phyloP scores from a whole-genome alignment of 257 asterid genomes.

The Salvia rosmarinus region DNA sequence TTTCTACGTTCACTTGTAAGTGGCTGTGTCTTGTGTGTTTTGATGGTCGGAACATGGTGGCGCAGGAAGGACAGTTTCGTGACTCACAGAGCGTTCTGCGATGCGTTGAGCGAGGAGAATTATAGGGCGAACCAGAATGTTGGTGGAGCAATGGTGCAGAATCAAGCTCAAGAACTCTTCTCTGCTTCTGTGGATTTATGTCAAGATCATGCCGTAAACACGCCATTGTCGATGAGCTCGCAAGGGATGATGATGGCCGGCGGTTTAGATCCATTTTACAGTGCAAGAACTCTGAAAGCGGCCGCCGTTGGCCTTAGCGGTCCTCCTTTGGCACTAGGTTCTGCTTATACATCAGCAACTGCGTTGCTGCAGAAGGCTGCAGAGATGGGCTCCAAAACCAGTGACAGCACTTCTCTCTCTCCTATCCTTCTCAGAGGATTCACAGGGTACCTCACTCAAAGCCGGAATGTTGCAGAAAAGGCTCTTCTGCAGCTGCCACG shows the following conservation, averaged over 20 bases:
- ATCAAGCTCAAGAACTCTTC: background rate
- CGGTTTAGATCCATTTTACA: slow-evolving; percentile 29
- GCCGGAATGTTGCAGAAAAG: background rate
- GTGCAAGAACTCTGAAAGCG: slow-evolving; percentile 10
- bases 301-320: slow-evolving; percentile 9
- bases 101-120: slow-evolving; percentile 61
- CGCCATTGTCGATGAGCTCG: slow-evolving; percentile 5
- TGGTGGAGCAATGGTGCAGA: background rate
- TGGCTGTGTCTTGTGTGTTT: background rate
- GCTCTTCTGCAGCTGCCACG: slow-evolving; percentile 7
- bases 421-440: slow-evolving; percentile 35
- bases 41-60: background rate
- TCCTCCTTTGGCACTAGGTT: background rate
- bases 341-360: slow-evolving; percentile 36
- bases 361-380: slow-evolving; percentile 41
- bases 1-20: too few species aligned
- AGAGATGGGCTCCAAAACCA: slow-evolving; percentile 36
- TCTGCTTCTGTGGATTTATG: background rate
- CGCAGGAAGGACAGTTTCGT: slow-evolving; percentile 74
- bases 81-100: slow-evolving; percentile 71
- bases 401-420: slow-evolving; percentile 20
- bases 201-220: background rate
- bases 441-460: slow-evolving; percentile 19
- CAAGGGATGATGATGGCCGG: slow-evolving; percentile 19
- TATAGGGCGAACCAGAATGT: slow-evolving; percentile 36